phyloP scores from a whole-genome alignment of 192 early-diverging fungal genomes.

The Coemansia sp. region DNA sequence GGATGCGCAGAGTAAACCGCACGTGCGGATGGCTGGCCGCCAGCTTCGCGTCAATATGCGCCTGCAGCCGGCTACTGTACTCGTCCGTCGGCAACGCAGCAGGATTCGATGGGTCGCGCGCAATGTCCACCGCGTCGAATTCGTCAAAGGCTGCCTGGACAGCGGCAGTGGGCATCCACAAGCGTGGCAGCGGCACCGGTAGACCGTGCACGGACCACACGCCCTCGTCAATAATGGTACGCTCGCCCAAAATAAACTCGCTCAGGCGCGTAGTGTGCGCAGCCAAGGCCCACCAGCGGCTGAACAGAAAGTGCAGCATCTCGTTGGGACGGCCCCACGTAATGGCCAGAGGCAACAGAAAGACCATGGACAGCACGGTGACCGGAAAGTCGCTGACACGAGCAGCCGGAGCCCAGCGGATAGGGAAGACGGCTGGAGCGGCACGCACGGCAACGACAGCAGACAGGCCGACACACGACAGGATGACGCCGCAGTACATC shows the following conservation, averaged over 20 bases:
- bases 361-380: conserved; percentile 67
- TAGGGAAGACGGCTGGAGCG: conserved; percentile 17
- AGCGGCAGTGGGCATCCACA: conserved; percentile 47
- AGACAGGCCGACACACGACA: conserved; percentile 64
- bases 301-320: conserved; percentile 52
- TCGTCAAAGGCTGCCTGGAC: conserved; percentile 45
- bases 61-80: conserved; percentile 21
- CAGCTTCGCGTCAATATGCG: conserved; percentile 34
- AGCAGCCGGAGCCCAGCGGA: conserved; percentile 15
- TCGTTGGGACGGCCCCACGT: conserved; percentile 56
- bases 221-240: conserved; percentile 69
- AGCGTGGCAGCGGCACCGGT: conserved; percentile 37
- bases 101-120: conserved; percentile 5
- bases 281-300: conserved; percentile 67
- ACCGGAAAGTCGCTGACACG: conserved; percentile 56
- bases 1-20: conserved; percentile 57
- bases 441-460: conserved; percentile 6
- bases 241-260: conserved; percentile 76
- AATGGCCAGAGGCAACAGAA: conserved; percentile 65
- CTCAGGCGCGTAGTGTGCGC: conserved; percentile 64
- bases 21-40: conserved; percentile 42
- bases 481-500: conserved; percentile 79
- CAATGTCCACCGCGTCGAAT: conserved; percentile 16
- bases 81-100: conserved; percentile 18
- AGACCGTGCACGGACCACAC: conserved; percentile 50